phyloP scores from a whole-genome alignment of 2,329 filamentous ascomycete genomes.

The Tricladium varicosporioides region DNA sequence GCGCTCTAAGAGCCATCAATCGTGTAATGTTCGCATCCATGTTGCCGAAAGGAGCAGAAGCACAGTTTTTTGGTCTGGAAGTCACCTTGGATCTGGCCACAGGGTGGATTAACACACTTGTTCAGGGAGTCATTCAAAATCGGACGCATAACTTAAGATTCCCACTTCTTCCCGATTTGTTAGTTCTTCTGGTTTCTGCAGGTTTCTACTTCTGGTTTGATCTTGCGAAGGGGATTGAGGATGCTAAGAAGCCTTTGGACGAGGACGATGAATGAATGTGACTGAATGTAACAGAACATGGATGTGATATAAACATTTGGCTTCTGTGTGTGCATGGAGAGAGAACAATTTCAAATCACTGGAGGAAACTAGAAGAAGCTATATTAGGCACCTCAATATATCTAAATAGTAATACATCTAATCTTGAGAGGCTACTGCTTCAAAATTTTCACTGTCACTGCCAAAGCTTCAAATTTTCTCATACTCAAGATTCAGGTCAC shows the following conservation, averaged over 20 bases:
- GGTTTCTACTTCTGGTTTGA: conserved; percentile 1
- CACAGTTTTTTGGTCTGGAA: conserved; percentile 7
- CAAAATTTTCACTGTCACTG: no score
- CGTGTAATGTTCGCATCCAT: conserved; percentile 1
- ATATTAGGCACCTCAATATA: no score
- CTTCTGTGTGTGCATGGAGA: no score
- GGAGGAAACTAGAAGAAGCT: no score
- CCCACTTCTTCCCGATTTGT: conserved; percentile 2
- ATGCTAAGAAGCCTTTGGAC: conserved; percentile 4
- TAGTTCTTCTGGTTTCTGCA: background rate
- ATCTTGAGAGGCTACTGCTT: no score
- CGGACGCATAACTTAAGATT: conserved; percentile 4
- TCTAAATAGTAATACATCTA: no score
- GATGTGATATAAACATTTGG: no score
- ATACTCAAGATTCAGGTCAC: no score
- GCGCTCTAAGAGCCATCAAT: conserved; percentile 1
- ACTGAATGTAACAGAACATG: no score
- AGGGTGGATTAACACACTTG: conserved; percentile 7
- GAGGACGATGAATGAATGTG: background rate
- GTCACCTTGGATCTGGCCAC: conserved; percentile 4
- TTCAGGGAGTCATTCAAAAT: conserved; percentile 6
- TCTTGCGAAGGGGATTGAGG: conserved; percentile 2
- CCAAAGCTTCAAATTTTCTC: no score
- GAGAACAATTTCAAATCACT: no score
- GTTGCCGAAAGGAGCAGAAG: conserved; percentile 3